phyloP scores from a whole-genome alignment of 805 yeast species.

The Millerago galiae region DNA sequence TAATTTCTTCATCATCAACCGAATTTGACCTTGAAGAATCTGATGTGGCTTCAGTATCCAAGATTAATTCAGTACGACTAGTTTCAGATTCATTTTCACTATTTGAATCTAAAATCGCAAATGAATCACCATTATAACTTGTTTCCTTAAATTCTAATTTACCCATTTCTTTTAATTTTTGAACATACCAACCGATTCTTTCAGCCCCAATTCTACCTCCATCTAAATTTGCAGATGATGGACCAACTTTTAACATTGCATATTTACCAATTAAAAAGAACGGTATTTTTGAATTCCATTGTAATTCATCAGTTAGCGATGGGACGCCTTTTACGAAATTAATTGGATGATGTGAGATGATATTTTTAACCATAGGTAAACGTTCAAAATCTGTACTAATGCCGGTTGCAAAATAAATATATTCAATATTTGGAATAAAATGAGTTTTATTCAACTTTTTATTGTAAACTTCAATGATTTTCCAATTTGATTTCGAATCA shows the following conservation, averaged over 20 bases:
- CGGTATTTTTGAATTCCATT: not conserved
- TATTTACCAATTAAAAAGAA: not conserved
- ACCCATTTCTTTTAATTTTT: not conserved
- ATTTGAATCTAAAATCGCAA: not conserved
- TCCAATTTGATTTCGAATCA: not conserved
- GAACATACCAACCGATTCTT: not conserved
- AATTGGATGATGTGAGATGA: not conserved
- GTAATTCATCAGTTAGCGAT: not conserved
- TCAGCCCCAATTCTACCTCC: not conserved
- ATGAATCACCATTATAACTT: not conserved
- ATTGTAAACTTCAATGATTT: not conserved
- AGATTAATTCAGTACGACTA: not conserved
- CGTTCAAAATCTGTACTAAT: not conserved
- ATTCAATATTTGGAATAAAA: not conserved
- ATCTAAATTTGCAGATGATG: not conserved
- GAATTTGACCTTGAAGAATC: not conserved
- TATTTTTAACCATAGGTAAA: not conserved
- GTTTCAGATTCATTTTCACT: not conserved
- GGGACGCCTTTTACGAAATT: not conserved
- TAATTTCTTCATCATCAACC: not conserved
- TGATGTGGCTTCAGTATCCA: not conserved
- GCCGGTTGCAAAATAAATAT: not conserved
- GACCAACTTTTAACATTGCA: not conserved
- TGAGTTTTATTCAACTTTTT: not conserved
- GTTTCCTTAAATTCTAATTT: not conserved